A percentile compares a stretch with the other conserved stretches of the same genome.
Evolutionary conservation across 2,329 filamentous ascomycete species (phyloP).

Genomic region (Bipolaris gigantea): DNA sequence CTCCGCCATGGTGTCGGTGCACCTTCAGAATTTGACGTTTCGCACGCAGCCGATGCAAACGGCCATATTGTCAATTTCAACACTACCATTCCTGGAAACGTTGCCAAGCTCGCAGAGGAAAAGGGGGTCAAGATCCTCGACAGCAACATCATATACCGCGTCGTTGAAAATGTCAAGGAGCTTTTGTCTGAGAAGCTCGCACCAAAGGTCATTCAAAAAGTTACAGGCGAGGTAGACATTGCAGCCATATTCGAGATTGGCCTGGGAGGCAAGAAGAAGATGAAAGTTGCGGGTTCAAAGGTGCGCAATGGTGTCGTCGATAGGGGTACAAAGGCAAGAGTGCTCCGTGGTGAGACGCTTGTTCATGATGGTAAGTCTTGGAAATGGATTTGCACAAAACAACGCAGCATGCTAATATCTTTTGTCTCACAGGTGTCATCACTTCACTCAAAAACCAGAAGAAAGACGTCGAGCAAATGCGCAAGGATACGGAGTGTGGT

Average conservation of each 20-base stretch:
- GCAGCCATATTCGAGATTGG: slow-evolving; percentile 83
- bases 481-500: slow-evolving; percentile 91
- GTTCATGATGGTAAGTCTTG: slow-evolving; percentile 76
- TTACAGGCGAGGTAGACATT: slow-evolving; percentile 87
- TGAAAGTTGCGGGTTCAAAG: slow-evolving; percentile 83
- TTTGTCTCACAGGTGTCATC: slow-evolving; percentile 63
- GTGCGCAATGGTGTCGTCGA: slow-evolving; percentile 78
- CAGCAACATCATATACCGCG: slow-evolving; percentile 82
- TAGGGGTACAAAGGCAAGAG: slow-evolving; percentile 66
- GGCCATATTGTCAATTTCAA: slow-evolving; percentile 89
- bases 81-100: slow-evolving; percentile 65
- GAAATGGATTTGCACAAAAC: too few relatives aligned
- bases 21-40: slow-evolving; percentile 83
- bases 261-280: slow-evolving; percentile 67
- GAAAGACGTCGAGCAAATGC: slow-evolving; percentile 86
- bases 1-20: slow-evolving; percentile 77
- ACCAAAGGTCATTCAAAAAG: slow-evolving; percentile 66
- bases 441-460: slow-evolving; percentile 87
- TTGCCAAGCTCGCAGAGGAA: slow-evolving; percentile 69
- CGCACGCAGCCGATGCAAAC: slow-evolving; percentile 77
- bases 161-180: slow-evolving; percentile 71
- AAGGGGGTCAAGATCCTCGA: slow-evolving; percentile 77
- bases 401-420: too few relatives aligned
- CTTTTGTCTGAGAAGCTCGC: slow-evolving; percentile 71
- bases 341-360: slow-evolving; percentile 69